phyloP scores from a whole-genome alignment of 2,329 filamentous ascomycete species.

The Sclerotiophoma versabilis region DNA sequence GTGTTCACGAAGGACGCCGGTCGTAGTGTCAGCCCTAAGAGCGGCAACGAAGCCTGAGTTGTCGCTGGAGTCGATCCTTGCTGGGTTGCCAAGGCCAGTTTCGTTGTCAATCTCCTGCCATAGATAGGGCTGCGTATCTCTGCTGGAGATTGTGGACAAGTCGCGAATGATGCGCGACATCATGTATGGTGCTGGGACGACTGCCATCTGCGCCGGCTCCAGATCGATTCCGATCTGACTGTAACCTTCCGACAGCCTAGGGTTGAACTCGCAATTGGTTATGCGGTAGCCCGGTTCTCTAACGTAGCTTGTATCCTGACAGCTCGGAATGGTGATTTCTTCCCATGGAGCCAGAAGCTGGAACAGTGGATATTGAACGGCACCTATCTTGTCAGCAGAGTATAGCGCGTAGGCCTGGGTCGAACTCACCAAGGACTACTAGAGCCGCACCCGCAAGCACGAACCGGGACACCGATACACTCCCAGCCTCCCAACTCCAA shows the following conservation, averaged over 20 bases:
- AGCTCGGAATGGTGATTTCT: not conserved
- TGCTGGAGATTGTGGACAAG: not conserved
- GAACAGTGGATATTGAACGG: slow-evolving; percentile 6
- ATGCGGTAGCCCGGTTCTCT: not conserved
- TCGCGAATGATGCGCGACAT: not conserved
- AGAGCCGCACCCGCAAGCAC: not conserved
- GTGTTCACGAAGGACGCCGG: slow-evolving; percentile 18
- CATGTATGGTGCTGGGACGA: not conserved
- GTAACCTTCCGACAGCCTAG: not conserved
- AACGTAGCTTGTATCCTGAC: not conserved
- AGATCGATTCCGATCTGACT: slow-evolving; percentile 9
- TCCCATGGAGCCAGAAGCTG: slow-evolving; percentile 1
- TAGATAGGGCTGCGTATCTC: not conserved
- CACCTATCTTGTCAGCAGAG: not conserved
- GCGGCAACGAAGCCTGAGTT: not conserved
- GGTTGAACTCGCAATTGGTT: not conserved
- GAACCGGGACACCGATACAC: not conserved
- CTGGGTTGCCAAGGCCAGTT: too few species aligned
- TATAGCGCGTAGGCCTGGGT: not conserved
- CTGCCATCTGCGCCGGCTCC: slow-evolving; percentile 17
- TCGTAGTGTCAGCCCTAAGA: not conserved
- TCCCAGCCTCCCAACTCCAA: not conserved
- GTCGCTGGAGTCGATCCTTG: not conserved
- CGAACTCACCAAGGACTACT: not conserved
- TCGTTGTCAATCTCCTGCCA: not conserved